phyloP scores from a whole-genome alignment of 2,329 filamentous ascomycete genomes.

The Aspergillus luchuensis region DNA sequence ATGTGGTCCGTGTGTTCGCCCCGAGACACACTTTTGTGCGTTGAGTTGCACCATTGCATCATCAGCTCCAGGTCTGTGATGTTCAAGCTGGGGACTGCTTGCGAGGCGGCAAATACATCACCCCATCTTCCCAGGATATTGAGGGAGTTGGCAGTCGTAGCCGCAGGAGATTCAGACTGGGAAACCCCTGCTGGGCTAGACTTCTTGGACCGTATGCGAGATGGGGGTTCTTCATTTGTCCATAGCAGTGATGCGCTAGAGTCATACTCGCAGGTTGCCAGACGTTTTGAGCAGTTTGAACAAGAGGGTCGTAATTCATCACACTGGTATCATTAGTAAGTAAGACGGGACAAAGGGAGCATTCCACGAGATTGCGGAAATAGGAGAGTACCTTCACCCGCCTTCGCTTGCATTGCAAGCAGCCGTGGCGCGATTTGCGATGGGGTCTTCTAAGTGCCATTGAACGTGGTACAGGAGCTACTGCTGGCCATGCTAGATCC shows the following conservation, averaged over 20 bases:
- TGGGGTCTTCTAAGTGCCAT: slow-evolving; percentile 40
- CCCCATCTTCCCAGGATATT: slow-evolving; percentile 28
- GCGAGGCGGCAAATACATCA: slow-evolving; percentile 13
- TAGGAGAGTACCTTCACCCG: slow-evolving; percentile 34
- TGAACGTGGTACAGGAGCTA: neutral
- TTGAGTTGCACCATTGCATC: slow-evolving; percentile 42
- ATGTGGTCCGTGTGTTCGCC: slow-evolving; percentile 34
- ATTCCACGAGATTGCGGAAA: no score
- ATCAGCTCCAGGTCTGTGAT: slow-evolving; percentile 49
- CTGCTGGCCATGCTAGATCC: neutral
- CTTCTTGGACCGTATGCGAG: slow-evolving; percentile 20
- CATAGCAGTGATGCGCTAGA: slow-evolving; percentile 34
- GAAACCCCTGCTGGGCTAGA: slow-evolving; percentile 24
- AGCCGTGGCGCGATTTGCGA: slow-evolving; percentile 40
- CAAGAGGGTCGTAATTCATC: slow-evolving; percentile 37
- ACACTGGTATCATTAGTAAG: slow-evolving; percentile 26
- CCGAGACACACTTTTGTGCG: slow-evolving; percentile 34
- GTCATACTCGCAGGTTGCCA: slow-evolving; percentile 37
- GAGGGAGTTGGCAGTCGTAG: slow-evolving; percentile 24
- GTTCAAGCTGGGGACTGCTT: slow-evolving; percentile 38
- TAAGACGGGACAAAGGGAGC: neutral
- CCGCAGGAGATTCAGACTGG: slow-evolving; percentile 14
- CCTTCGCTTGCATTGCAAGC: slow-evolving; percentile 37
- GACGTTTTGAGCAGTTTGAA: slow-evolving; percentile 36
- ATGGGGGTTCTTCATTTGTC: slow-evolving; percentile 31